Base-by-base conservation (phyloP, 2,329 filamentous ascomycete genomes). In the Phialophora tarda region DNA sequence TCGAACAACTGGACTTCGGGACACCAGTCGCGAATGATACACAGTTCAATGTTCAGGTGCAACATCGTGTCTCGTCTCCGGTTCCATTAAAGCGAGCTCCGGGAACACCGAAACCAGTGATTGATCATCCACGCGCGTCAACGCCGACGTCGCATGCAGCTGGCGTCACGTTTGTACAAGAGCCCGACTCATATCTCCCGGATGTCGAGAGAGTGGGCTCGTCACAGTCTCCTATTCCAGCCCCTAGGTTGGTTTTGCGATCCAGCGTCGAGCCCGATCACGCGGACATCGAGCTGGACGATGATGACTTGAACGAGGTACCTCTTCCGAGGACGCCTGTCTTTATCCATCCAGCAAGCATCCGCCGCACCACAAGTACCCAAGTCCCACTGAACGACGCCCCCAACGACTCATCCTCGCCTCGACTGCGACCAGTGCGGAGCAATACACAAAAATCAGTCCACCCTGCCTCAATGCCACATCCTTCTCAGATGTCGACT, bases 401-500 rank as follows among this genome's bases (percentile, higher is more conserved):
- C 8, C 12, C 38, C 7, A 34, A 23, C 21, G 30, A 44, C 4
- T 55, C 57, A 48, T 67, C 71, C 12, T 69, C 69, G 23, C 59
- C 67, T 26, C 65, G 70, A 23, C 63, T 67, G 4, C 66, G 62
- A 28, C 57, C 59, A 14, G 34, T 47, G 34, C 65, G 50, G 48
- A 41, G 59, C 4, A 60, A 24, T 17, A 72, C 69, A 21, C 69
- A 71, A 54, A 66, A 55, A 34, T 69, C 63, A 24, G 48, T 71
- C 21, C 63, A 64, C 48, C 71, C 71, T 26, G 71, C 71, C 1
- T 72, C 71, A 10, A 69, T 73, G 59, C 71, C 71, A 17, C 70
- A 69, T 55, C 70, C 71, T 28, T 73, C 71, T 3, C 71, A 73
- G 34, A 70, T 73, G 32, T 73, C 71, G 4, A 73, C 71, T 28